phyloP scores from a whole-genome alignment of 306 rosid genomes.

The Malus sieversii region DNA sequence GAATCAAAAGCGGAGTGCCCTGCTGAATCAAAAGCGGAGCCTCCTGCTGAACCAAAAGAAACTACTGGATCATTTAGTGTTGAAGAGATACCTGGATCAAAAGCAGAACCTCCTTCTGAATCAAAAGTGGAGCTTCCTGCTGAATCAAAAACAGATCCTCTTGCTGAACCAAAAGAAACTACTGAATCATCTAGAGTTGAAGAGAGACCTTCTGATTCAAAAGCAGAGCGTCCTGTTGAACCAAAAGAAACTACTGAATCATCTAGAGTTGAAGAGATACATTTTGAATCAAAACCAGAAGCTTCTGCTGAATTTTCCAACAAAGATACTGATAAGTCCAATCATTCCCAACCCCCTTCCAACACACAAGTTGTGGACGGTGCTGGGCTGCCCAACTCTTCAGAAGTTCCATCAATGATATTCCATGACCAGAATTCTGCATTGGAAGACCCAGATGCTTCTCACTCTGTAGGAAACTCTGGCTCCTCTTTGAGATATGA shows the following conservation, averaged over 20 bases:
- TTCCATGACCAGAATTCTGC: slow-evolving; percentile 12
- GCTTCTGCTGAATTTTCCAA: slow-evolving; percentile 31
- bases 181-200: slow-evolving; percentile 23
- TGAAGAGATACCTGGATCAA: slow-evolving; percentile 31
- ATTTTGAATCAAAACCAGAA: slow-evolving; percentile 23
- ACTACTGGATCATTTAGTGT: slow-evolving; percentile 17
- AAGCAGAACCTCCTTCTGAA: slow-evolving; percentile 31
- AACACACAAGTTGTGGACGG: slow-evolving; percentile 27
- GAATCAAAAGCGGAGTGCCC: slow-evolving; percentile 23
- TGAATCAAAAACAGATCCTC: slow-evolving; percentile 29
- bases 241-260: slow-evolving; percentile 33
- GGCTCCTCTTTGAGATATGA: slow-evolving; percentile 25
- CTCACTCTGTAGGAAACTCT: slow-evolving; percentile 34
- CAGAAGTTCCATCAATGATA: slow-evolving; percentile 34
- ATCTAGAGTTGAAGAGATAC: slow-evolving; percentile 26
- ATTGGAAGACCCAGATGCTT: slow-evolving; percentile 22
- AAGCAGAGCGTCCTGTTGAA: slow-evolving; percentile 31
- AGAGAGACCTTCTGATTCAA: slow-evolving; percentile 27
- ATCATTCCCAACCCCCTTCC: slow-evolving; percentile 1
- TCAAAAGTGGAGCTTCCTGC: slow-evolving; percentile 18
- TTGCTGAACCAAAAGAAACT: slow-evolving; percentile 19
- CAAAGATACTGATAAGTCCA: slow-evolving; percentile 23
- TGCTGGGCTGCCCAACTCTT: slow-evolving; percentile 19
- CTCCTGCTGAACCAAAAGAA: slow-evolving; percentile 23
- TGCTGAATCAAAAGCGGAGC: slow-evolving; percentile 24